Base-by-base conservation (phyloP, 768 basidiomycete genomes). In the Collybia mongolica region DNA sequence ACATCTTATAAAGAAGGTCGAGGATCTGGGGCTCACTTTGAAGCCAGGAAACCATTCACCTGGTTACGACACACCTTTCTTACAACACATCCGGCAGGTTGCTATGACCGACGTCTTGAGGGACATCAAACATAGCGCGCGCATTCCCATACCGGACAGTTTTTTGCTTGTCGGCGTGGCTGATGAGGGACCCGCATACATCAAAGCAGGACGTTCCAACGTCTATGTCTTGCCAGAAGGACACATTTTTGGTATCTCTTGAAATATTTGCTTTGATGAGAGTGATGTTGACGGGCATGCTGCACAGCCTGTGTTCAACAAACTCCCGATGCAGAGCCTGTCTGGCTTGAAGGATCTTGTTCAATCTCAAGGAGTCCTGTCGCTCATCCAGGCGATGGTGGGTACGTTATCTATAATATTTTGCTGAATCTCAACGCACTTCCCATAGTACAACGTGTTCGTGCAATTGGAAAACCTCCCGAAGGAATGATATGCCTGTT, bases 131-230 rank as follows among this genome's bases (percentile, higher is more conserved):
- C 82, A 89, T 56, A 71, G 75, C 35, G 91, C 91, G 0, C 75
- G 89, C 7, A 88, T 94, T 22, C 81, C 76, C 3, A 76, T 94
- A 8, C 84, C 84, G 0, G 68, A 82, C 0, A 84, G 83, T 52
- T 82, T 82, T 51, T 72, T 83, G 22, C 74, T 94, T 1, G 87
- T 92, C 9, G 92, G 93, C 1, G 79, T 93, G 7, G 86, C 89
- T 2, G 92, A 94, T 57, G 89, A 93, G 65, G 89, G 89, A 0
- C 81, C 84, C 0, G 80, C 83, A 0, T 88, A 89, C 54, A 62
- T 60, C 38, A 54, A 62, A 6, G 68, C 64, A n/a, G 83, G 83
- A 1, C 60, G 67, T 46, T 59, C 76, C 32, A 75, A 86, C 53
- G 77, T 87, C 1, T 85, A 73, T 60, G 70, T 61, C 28, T 66